Percentiles rank a stretch among this genome's conserved stretches.
Evolutionary conservation across 352 stramenopile species (phyloP).

Genomic region (Phytopythium vexans): DNA sequence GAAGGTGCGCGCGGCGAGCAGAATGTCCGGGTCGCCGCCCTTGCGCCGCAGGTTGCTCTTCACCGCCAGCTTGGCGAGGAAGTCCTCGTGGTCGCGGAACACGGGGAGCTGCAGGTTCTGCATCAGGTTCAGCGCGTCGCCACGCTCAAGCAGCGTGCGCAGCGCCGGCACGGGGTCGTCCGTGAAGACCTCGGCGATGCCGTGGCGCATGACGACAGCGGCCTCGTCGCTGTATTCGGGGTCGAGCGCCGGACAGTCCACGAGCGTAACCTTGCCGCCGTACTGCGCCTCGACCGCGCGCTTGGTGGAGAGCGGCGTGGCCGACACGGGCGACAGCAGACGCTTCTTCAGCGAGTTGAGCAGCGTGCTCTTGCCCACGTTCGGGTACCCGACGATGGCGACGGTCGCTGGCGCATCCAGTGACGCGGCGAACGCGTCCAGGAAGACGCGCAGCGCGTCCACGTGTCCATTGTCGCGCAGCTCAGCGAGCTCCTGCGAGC

Average conservation of each 20-base stretch:
- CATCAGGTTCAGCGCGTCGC: conserved; percentile 93
- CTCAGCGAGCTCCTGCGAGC: conserved; percentile 55
- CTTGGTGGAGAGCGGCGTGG: conserved; percentile 74
- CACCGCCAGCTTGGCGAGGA: conserved; percentile 94
- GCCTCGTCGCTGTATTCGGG: conserved; percentile 91
- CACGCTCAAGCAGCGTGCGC: conserved; percentile 88
- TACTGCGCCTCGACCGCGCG: conserved; percentile 90
- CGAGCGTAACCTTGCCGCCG: conserved; percentile 95
- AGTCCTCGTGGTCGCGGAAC: conserved; percentile 93
- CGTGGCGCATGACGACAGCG: conserved; percentile 91
- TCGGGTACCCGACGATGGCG: conserved; percentile 98
- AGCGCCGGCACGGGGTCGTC: conserved; percentile 94
- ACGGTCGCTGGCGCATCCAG: conserved; percentile 79
- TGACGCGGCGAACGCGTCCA: conserved; percentile 96
- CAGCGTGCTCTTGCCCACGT: conserved; percentile 93
- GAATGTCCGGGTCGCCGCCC: conserved; percentile 95
- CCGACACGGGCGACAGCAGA: conserved; percentile 41
- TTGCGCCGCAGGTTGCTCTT: conserved; percentile 94
- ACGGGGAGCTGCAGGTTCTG: conserved; percentile 94
- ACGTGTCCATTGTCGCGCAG: conserved; percentile 79
- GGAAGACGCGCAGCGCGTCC: conserved; percentile 90
- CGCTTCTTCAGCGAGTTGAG: conserved; percentile 95
- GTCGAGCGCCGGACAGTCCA: conserved; percentile 97
- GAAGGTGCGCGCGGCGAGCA: conserved; percentile 89
- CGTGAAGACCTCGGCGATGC: conserved; percentile 92